These are phyloP conservation scores for Tuber microsphaerosporum DNA, from an alignment of 495 filamentous ascomycete genomes.

Conservation along the genomic window DNA sequence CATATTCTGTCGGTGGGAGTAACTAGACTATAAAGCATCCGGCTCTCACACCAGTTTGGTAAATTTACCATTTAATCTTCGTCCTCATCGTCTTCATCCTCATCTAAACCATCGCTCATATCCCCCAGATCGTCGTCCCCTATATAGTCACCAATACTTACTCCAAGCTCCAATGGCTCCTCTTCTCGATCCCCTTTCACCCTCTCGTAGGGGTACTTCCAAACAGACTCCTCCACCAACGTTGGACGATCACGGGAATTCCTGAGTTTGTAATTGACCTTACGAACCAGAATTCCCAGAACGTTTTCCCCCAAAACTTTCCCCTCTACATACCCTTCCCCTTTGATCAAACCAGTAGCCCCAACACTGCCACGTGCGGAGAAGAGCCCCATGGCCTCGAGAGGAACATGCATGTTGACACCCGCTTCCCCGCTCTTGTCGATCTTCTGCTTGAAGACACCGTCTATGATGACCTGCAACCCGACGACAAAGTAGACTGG, in stretches of 20 bases:
- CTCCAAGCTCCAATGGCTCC: neutral
- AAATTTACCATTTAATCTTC: neutral
- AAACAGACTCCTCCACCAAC: neutral
- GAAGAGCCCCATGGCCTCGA: neutral
- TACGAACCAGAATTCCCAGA: neutral
- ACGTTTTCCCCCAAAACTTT: neutral
- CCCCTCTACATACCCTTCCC: neutral
- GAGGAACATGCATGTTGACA: neutral
- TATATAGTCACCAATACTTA: neutral
- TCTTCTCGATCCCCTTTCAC: neutral
- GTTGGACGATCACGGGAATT: neutral
- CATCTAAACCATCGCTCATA: neutral
- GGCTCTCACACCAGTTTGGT: neutral
- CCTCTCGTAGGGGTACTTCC: slow-evolving; percentile 3
- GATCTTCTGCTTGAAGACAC: neutral
- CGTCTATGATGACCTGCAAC: slow-evolving; percentile 4
- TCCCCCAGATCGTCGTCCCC: neutral
- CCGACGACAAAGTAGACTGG: neutral
- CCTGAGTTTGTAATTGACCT: neutral
- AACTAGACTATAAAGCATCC: neutral
- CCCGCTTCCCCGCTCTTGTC: neutral
- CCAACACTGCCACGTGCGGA: neutral
- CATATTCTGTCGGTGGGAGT: neutral
- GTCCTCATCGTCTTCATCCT: neutral
- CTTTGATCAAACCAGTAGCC: neutral